These are phyloP conservation scores for Fusarium robinianum DNA, from an alignment of 2,329 filamentous ascomycete species.

Conservation along the genomic window DNA sequence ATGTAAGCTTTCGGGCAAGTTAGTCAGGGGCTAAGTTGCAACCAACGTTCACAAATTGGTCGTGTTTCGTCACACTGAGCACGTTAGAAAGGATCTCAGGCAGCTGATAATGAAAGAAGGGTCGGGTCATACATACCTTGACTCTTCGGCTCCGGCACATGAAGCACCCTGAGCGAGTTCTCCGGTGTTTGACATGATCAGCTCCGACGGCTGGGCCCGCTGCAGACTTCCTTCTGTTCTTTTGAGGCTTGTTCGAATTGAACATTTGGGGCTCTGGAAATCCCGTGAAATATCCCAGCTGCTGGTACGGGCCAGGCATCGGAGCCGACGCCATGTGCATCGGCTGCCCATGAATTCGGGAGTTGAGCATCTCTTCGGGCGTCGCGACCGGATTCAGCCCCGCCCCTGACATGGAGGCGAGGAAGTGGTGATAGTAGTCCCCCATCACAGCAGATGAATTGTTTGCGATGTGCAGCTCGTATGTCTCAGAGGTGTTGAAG, in stretches of 20 bases:
- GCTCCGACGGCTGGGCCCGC: conserved; percentile 48
- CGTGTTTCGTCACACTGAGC: conserved; percentile 84
- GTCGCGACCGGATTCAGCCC: conserved; percentile 45
- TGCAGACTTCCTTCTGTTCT: conserved; percentile 56
- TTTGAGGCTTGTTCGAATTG: conserved; percentile 52
- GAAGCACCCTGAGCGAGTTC: conserved; percentile 90
- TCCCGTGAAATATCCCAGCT: conserved; percentile 54
- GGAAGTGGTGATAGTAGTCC: conserved; percentile 61
- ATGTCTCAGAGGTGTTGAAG: conserved; percentile 16
- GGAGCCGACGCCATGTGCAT: conserved; percentile 39
- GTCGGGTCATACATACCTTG: conserved; percentile 58
- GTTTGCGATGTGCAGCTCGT: conserved; percentile 5
- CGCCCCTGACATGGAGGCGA: conserved; percentile 56
- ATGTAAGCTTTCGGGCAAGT: conserved; percentile 12
- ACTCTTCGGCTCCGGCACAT: conserved; percentile 89
- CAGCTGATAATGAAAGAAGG: neutral
- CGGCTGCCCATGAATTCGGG: conserved; percentile 41
- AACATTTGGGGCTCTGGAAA: conserved; percentile 56
- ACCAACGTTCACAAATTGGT: conserved; percentile 79
- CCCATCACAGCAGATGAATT: conserved; percentile 48
- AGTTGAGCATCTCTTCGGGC: conserved; percentile 47
- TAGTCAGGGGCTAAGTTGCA: conserved; percentile 5
- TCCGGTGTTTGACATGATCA: conserved; percentile 85
- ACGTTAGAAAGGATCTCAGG: conserved; percentile 17
- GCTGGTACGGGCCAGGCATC: conserved; percentile 51